A percentile compares a stretch with the other conserved stretches of the same genome.
phyloP scores from a whole-genome alignment of 495 filamentous ascomycete species.

The Penicillium robsamsonii region DNA sequence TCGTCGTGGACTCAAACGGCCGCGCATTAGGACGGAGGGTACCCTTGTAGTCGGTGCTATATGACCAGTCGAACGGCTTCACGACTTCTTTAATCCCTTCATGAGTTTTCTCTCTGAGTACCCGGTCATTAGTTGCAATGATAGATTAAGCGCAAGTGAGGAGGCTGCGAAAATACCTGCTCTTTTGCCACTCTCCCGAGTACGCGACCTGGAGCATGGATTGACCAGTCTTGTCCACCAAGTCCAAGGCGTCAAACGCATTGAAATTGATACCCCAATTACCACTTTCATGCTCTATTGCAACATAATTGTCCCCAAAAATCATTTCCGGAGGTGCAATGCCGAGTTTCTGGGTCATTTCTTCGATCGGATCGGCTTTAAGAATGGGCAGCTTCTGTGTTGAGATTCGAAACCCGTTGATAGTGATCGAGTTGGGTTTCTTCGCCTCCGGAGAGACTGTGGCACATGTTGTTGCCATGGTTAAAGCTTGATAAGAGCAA shows the following conservation, averaged over 20 bases:
- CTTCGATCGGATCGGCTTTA: slow-evolving; percentile 85
- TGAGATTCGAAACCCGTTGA: slow-evolving; percentile 66
- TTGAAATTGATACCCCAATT: slow-evolving; percentile 79
- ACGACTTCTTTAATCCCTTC: slow-evolving; percentile 91
- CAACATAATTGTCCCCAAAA: slow-evolving; percentile 87
- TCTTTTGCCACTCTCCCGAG: slow-evolving; percentile 84
- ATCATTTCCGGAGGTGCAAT: slow-evolving; percentile 98
- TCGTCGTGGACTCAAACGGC: slow-evolving; percentile 50
- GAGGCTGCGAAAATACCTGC: slow-evolving; percentile 48
- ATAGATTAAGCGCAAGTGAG: background rate
- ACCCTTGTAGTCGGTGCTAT: slow-evolving; percentile 81
- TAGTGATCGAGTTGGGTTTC: slow-evolving; percentile 39
- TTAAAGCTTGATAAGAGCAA: background rate
- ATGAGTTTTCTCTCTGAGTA: slow-evolving; percentile 68
- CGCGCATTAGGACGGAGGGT: slow-evolving; percentile 43
- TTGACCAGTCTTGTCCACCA: slow-evolving; percentile 88
- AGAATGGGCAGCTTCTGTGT: slow-evolving; percentile 89
- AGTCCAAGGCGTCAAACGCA: slow-evolving; percentile 80
- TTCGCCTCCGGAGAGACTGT: slow-evolving; percentile 29
- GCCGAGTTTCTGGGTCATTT: slow-evolving; percentile 70
- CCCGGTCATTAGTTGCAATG: background rate
- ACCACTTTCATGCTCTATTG: slow-evolving; percentile 63
- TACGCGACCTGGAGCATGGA: slow-evolving; percentile 91
- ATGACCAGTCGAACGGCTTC: slow-evolving; percentile 97
- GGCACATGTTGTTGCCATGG: slow-evolving; percentile 14